Conservation (phyloP, 2,329 filamentous ascomycete genomes). For the Chaetomiaceae sp. region DNA sequence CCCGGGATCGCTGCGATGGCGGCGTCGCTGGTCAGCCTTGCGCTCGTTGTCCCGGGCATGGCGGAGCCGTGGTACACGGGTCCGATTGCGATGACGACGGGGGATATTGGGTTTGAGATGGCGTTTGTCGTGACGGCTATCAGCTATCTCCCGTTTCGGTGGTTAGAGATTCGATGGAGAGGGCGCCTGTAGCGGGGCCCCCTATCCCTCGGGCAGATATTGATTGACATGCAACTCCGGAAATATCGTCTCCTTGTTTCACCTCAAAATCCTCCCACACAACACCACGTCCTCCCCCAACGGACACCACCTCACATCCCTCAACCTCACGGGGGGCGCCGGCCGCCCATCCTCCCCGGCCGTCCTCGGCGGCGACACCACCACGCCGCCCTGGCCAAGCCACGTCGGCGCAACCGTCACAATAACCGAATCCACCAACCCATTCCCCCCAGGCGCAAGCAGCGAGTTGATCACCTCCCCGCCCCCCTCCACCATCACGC, state of each 20-base stretch:
- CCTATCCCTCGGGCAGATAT: no score
- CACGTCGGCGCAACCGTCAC: slow-evolving; percentile 87
- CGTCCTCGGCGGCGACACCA: slow-evolving; percentile 65
- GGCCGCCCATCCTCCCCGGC: slow-evolving; percentile 46
- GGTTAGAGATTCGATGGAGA: slow-evolving; percentile 37
- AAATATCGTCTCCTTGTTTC: background rate
- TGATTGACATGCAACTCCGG: no score
- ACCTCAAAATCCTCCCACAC: slow-evolving; percentile 52
- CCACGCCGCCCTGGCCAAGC: slow-evolving; percentile 78
- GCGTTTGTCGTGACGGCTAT: slow-evolving; percentile 50
- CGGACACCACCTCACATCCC: slow-evolving; percentile 67
- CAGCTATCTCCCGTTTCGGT: slow-evolving; percentile 45
- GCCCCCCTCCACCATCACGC: slow-evolving; percentile 91
- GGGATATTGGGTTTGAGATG: slow-evolving; percentile 63
- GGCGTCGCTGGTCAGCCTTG: slow-evolving; percentile 44
- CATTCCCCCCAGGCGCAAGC: slow-evolving; percentile 56
- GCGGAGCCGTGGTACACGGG: slow-evolving; percentile 58
- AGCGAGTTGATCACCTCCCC: slow-evolving; percentile 77
- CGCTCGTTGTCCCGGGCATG: slow-evolving; percentile 56
- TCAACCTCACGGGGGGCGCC: slow-evolving; percentile 60
- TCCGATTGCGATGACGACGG: slow-evolving; percentile 55
- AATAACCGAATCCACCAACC: slow-evolving; percentile 69
- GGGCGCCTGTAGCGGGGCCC: slow-evolving; percentile 29
- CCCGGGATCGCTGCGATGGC: slow-evolving; percentile 44
- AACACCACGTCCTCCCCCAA: slow-evolving; percentile 80